phyloP scores from a whole-genome alignment of 2,329 filamentous ascomycete genomes.

The Pleoardoris graminearum region DNA sequence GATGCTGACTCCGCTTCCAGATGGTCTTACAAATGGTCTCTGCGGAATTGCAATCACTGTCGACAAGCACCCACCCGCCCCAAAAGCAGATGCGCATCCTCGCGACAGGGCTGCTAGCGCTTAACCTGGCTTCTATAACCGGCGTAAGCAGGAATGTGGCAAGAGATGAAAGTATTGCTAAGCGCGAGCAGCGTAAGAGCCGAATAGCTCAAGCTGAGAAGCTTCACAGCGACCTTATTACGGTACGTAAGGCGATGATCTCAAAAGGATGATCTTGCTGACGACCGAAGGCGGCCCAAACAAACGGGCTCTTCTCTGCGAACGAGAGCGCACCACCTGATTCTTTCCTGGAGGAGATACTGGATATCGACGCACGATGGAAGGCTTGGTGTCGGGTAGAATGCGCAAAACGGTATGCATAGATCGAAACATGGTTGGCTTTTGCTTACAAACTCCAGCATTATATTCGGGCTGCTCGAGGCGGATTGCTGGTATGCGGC shows the following conservation, averaged over 20 bases:
- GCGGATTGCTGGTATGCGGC: slow-evolving; percentile 55
- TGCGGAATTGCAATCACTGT: slow-evolving; percentile 49
- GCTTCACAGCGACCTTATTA: slow-evolving; percentile 56
- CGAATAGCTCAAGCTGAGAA: slow-evolving; percentile 55
- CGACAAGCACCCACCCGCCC: slow-evolving; percentile 46
- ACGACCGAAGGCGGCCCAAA: slow-evolving; percentile 49
- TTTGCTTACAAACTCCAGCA: slow-evolving; percentile 17
- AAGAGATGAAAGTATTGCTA: slow-evolving; percentile 7
- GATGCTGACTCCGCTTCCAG: slow-evolving; percentile 17
- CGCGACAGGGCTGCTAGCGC: slow-evolving; percentile 53
- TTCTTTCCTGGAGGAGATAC: slow-evolving; percentile 50
- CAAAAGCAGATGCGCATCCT: slow-evolving; percentile 52
- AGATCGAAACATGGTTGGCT: background rate
- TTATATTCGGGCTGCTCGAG: slow-evolving; percentile 53
- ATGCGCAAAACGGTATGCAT: slow-evolving; percentile 51
- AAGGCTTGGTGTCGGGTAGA: slow-evolving; percentile 58
- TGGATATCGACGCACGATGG: slow-evolving; percentile 54
- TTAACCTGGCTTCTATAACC: slow-evolving; percentile 55
- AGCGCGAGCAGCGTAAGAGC: slow-evolving; percentile 39
- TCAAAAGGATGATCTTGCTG: slow-evolving; percentile 7
- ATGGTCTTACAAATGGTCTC: slow-evolving; percentile 47
- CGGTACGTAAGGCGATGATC: slow-evolving; percentile 31
- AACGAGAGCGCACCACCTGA: slow-evolving; percentile 45
- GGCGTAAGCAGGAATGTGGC: slow-evolving; percentile 42
- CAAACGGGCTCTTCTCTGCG: slow-evolving; percentile 55